Evolutionary conservation across 768 basidiomycete species (phyloP).

Genomic region (Rhizopogon vinicolor): DNA sequence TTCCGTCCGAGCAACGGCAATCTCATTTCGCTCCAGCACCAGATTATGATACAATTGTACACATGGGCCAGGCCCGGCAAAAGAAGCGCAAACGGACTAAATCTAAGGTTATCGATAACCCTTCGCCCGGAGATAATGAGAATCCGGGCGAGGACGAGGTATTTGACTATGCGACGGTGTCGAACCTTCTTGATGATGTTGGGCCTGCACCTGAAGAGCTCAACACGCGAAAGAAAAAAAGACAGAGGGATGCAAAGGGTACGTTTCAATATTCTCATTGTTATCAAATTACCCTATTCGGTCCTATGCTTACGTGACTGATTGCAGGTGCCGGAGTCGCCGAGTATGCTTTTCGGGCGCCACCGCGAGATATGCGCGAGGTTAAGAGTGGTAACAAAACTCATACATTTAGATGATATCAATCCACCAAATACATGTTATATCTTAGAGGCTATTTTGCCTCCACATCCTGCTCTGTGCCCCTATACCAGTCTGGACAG

Average conservation of each 20-base stretch:
- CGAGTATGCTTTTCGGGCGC: constrained; percentile 54
- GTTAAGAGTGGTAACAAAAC: constrained; percentile 68
- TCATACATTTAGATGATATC: constrained; percentile 54
- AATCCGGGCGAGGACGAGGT: constrained; percentile 31
- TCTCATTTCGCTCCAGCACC: constrained; percentile 20
- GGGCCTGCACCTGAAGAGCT: constrained; percentile 27
- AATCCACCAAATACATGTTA: background rate
- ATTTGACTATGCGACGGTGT: constrained; percentile 66
- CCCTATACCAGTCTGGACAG: background rate
- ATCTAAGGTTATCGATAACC: constrained; percentile 10
- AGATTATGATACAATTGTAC: constrained; percentile 60
- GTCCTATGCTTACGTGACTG: constrained; percentile 3
- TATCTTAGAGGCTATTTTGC: background rate
- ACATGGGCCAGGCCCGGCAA: constrained; percentile 60
- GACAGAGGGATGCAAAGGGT: constrained; percentile 44
- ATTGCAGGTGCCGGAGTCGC: constrained; percentile 32
- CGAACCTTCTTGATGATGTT: constrained; percentile 68
- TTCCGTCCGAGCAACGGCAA: constrained; percentile 61
- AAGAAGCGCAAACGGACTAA: constrained; percentile 63
- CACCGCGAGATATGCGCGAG: constrained; percentile 62
- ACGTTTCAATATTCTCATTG: background rate
- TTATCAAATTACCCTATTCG: no score
- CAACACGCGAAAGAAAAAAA: constrained; percentile 42
- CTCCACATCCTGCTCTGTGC: background rate
- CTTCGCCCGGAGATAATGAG: constrained; percentile 8